A percentile compares a stretch with the other conserved stretches of the same genome.
Evolutionary conservation across 805 yeast genomes (phyloP).

Genomic region (fission yeast (Schizosaccharomyces pombe)): DNA sequence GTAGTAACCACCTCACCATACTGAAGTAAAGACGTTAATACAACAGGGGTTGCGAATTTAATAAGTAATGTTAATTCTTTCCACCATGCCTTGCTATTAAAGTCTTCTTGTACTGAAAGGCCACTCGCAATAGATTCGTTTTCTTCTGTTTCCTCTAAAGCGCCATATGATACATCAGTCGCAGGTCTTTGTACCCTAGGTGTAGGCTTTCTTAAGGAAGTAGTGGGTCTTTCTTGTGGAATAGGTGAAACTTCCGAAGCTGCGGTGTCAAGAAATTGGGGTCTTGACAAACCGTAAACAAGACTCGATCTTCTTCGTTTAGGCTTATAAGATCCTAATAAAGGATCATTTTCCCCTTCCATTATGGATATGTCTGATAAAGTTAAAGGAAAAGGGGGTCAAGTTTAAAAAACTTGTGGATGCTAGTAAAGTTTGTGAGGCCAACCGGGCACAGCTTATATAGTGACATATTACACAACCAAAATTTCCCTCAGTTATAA

Average conservation of each 20-base stretch:
- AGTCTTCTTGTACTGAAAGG: too few species aligned
- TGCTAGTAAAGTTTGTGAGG: too few species aligned
- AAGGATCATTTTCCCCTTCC: not conserved
- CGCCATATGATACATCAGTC: not conserved
- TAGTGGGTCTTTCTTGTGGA: too few species aligned
- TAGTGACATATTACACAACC: too few species aligned
- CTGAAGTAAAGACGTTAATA: constrained; percentile 47
- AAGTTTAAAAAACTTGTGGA: too few species aligned
- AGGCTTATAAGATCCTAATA: not conserved
- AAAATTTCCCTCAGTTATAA: too few species aligned
- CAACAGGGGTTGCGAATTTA: constrained; percentile 26
- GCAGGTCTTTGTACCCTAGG: not conserved
- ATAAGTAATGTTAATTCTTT: constrained; percentile 14
- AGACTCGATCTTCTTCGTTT: not conserved
- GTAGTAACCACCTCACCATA: constrained; percentile 55
- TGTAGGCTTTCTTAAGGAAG: too few species aligned
- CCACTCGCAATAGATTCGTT: too few species aligned
- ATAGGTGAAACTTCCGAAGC: not conserved
- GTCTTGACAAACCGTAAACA: not conserved
- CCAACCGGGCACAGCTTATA: too few species aligned
- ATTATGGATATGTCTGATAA: not conserved
- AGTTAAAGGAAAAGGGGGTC: too few species aligned
- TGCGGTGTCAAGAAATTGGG: not conserved
- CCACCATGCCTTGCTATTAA: not conserved
- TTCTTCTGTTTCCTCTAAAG: not conserved